Evolutionary conservation across 2,329 filamentous ascomycete species (phyloP).

Genomic region (Pyrenochaeta sp.): DNA sequence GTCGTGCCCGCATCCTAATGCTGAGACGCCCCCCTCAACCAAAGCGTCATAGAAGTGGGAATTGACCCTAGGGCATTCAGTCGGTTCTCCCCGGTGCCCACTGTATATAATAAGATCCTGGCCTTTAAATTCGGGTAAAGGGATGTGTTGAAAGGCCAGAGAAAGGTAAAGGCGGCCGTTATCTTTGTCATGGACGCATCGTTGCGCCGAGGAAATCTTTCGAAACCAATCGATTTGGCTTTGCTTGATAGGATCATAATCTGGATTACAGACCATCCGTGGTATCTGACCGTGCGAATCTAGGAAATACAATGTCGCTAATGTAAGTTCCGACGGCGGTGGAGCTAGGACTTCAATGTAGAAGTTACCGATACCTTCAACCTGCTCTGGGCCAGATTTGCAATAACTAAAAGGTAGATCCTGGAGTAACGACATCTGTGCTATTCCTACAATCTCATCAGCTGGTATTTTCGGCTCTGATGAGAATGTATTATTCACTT

Average conservation of each 20-base stretch:
- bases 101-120: slow-evolving; percentile 60
- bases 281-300: slow-evolving; percentile 90
- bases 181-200: slow-evolving; percentile 64
- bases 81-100: slow-evolving; percentile 79
- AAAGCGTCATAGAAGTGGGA: slow-evolving; percentile 88
- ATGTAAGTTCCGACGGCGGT: slow-evolving; percentile 17
- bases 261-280: slow-evolving; percentile 79
- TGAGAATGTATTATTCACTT: slow-evolving; percentile 17
- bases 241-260: slow-evolving; percentile 93
- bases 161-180: slow-evolving; percentile 91
- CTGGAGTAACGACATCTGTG: slow-evolving; percentile 25
- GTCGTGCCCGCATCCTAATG: slow-evolving; percentile 90
- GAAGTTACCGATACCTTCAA: slow-evolving; percentile 95
- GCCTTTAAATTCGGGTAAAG: slow-evolving; percentile 82
- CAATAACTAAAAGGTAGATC: slow-evolving; percentile 81
- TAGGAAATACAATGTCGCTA: slow-evolving; percentile 79
- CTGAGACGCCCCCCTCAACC: slow-evolving; percentile 78
- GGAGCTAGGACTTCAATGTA: slow-evolving; percentile 85
- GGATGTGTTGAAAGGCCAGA: slow-evolving; percentile 93
- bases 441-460: slow-evolving; percentile 17
- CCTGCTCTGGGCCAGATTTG: slow-evolving; percentile 76
- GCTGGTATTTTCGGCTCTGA: no score
- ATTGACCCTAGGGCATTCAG: slow-evolving; percentile 86
- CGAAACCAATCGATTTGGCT: slow-evolving; percentile 93
- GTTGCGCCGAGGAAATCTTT: slow-evolving; percentile 72